Evolutionary conservation across 257 asterid species (phyloP).

Genomic region (Solanum gandarillasii): DNA sequence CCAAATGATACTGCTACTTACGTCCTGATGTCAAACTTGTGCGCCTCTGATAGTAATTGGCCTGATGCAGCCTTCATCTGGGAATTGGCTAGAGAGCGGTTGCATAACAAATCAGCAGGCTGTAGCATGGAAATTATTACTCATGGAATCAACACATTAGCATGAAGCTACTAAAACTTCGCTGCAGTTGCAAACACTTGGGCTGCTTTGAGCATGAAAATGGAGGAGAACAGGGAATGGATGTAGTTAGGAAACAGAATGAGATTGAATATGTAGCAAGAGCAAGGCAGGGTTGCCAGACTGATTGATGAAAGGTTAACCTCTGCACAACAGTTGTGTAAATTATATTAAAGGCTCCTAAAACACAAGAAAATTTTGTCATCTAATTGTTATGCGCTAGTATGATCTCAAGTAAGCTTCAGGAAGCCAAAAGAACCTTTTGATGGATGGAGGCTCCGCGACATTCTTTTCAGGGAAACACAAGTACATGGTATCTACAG

Average conservation of each 20-base stretch:
- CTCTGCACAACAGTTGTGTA: not conserved
- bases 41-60: conserved; percentile 20
- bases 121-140: conserved; percentile 18
- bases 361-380: not conserved
- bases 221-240: not conserved
- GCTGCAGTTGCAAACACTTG: not conserved
- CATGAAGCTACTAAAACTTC: conserved; percentile 1
- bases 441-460: not conserved
- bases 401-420: not conserved
- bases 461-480: not conserved
- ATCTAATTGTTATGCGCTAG: not conserved
- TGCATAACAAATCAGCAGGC: conserved; percentile 12
- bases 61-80: conserved; percentile 14
- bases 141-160: conserved; percentile 1
- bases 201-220: conserved; percentile 1
- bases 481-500: not conserved
- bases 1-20: conserved; percentile 19
- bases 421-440: not conserved
- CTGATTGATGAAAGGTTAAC: not conserved
- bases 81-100: conserved; percentile 1
- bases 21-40: conserved; percentile 15
- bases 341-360: not conserved
- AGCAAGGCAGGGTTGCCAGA: not conserved
- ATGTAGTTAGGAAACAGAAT: not conserved
- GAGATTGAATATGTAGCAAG: not conserved